Percentiles rank a stretch among this genome's conserved stretches.
These are phyloP conservation scores for Ramaria rubella DNA, from an alignment of 768 basidiomycete genomes.

Conservation along the genomic window DNA sequence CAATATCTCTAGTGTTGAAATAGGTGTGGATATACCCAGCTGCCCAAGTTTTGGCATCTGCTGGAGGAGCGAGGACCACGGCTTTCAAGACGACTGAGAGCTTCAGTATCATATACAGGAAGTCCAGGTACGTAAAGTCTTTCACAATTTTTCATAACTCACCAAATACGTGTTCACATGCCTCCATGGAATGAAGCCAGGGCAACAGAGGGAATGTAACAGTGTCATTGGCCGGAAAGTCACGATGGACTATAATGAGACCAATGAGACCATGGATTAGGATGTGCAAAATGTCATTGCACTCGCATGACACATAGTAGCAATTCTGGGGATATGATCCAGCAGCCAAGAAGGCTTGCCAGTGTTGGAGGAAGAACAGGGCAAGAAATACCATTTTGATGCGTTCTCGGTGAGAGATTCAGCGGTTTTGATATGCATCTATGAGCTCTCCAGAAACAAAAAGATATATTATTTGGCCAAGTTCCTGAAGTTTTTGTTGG, in stretches of 20 bases:
- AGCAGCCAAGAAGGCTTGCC: constrained; percentile 18
- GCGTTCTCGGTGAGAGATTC: constrained; percentile 21
- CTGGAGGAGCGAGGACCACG: constrained; percentile 8
- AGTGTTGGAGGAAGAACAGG: constrained; percentile 26
- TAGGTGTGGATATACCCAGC: constrained; percentile 25
- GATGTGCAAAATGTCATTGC: constrained; percentile 25
- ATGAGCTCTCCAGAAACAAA: constrained; percentile 34
- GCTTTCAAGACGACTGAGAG: constrained; percentile 15
- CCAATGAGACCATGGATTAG: constrained; percentile 29
- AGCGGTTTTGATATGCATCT: constrained; percentile 34
- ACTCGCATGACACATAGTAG: constrained; percentile 30
- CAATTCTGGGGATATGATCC: constrained; percentile 17
- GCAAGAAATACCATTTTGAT: constrained; percentile 27
- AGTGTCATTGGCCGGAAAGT: constrained; percentile 21
- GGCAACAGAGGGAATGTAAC: constrained; percentile 21
- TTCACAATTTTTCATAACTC: constrained; percentile 15
- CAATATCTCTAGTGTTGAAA: constrained; percentile 16
- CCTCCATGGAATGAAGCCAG: constrained; percentile 29
- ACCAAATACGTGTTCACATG: constrained; percentile 27
- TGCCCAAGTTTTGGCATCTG: constrained; percentile 16
- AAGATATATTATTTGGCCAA: constrained; percentile 29
- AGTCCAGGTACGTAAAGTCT: constrained; percentile 21
- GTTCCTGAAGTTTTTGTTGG: constrained; percentile 20
- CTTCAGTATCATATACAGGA: constrained; percentile 18
- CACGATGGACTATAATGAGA: constrained; percentile 31